phyloP scores from a whole-genome alignment of 768 basidiomycete genomes.

The Auriculariales sp. region DNA sequence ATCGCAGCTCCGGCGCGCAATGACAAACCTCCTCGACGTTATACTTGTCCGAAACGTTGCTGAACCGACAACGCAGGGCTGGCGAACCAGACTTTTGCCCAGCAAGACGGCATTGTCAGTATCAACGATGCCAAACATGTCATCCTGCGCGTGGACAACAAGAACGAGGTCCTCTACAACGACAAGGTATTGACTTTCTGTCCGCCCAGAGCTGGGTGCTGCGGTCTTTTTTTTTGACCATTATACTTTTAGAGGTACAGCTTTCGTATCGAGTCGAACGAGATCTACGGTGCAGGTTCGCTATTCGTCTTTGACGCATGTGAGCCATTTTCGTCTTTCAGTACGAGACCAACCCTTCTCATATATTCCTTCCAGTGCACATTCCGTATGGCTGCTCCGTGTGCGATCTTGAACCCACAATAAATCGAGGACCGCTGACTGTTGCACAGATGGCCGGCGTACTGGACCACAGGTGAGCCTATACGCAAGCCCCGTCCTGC shows the following conservation, averaged over 20 bases:
- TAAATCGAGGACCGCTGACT: not conserved
- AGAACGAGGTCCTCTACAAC: conserved; percentile 11
- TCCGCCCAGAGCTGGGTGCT: too few species aligned
- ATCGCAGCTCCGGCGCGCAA: too few species aligned
- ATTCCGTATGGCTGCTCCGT: not conserved
- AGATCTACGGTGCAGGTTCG: conserved; percentile 8
- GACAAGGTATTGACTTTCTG: conserved; percentile 11
- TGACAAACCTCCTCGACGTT: too few species aligned
- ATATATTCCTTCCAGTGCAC: not conserved
- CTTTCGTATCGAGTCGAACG: conserved; percentile 11
- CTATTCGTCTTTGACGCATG: conserved; percentile 13
- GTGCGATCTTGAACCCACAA: too few species aligned
- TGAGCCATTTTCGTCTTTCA: conserved; percentile 14
- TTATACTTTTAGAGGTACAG: conserved; percentile 4
- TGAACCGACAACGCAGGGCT: too few species aligned
- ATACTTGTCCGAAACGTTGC: too few species aligned
- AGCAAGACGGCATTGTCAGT: conserved; percentile 8
- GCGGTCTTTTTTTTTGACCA: too few species aligned
- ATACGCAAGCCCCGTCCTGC: too few species aligned
- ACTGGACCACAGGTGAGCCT: not conserved
- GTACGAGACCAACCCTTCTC: too few species aligned
- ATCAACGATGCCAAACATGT: conserved; percentile 16
- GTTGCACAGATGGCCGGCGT: not conserved
- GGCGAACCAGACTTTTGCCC: not conserved
- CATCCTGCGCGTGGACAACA: conserved; percentile 18